Evolutionary conservation across 129 eudicot species (phyloP).

Genomic region (Oenanthe sinensis): DNA sequence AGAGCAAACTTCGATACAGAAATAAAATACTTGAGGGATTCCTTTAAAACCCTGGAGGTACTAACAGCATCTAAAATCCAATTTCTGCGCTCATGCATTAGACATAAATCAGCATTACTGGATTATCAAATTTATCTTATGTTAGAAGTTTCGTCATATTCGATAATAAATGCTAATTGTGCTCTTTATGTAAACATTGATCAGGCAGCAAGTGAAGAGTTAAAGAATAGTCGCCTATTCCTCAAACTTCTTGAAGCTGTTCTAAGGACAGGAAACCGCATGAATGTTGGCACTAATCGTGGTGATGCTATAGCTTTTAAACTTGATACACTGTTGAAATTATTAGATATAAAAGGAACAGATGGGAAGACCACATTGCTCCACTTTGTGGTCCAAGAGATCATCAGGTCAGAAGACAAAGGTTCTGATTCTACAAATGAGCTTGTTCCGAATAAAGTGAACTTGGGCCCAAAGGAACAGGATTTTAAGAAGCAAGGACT

Average conservation of each 20-base stretch:
- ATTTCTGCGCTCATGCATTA: no score
- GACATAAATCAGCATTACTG: background rate
- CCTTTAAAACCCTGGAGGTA: slow-evolving; percentile 82
- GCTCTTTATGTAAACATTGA: slow-evolving; percentile 13
- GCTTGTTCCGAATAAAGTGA: slow-evolving; percentile 21
- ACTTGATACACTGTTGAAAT: slow-evolving; percentile 74
- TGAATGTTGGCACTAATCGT: slow-evolving; percentile 93
- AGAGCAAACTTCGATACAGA: slow-evolving; percentile 85
- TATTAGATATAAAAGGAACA: slow-evolving; percentile 85
- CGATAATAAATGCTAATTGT: slow-evolving; percentile 1
- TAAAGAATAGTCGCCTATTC: slow-evolving; percentile 79
- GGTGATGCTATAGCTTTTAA: slow-evolving; percentile 95
- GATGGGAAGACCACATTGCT: slow-evolving; percentile 95
- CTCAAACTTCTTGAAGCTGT: slow-evolving; percentile 97
- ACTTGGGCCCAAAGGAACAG: slow-evolving; percentile 41
- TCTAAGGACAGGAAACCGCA: slow-evolving; percentile 79
- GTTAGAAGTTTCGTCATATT: background rate
- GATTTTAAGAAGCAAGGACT: slow-evolving; percentile 67
- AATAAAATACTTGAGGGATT: slow-evolving; percentile 59
- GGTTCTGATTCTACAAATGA: slow-evolving; percentile 33
- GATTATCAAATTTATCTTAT: background rate
- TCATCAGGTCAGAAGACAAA: slow-evolving; percentile 65
- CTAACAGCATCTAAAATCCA: background rate
- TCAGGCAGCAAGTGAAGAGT: slow-evolving; percentile 81
- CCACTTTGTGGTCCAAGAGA: slow-evolving; percentile 98